These are phyloP conservation scores for Sisymbrium altissimum DNA, from an alignment of 345 rosid species.

Conservation along the genomic window DNA sequence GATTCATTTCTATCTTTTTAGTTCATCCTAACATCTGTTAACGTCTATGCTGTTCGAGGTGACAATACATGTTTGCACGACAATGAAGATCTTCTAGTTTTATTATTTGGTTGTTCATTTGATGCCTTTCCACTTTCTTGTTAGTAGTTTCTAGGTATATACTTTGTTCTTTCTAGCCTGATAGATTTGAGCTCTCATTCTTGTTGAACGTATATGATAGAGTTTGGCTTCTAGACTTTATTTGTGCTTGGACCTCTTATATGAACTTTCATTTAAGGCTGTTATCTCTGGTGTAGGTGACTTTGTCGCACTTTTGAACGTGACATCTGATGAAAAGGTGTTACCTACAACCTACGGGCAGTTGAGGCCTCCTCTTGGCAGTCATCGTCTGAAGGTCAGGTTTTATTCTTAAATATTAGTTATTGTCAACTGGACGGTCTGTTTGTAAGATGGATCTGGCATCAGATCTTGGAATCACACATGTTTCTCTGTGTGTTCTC, in stretches of 20 bases:
- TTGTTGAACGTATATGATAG: neutral
- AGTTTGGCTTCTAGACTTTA: slow-evolving; percentile 11
- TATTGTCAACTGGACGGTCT: neutral
- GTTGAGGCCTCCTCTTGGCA: slow-evolving; percentile 93
- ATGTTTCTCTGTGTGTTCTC: neutral
- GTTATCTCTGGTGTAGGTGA: slow-evolving; percentile 52
- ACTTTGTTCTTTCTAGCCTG: neutral
- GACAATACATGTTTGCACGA: neutral
- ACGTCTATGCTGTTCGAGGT: neutral
- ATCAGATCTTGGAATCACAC: neutral
- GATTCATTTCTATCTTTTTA: neutral
- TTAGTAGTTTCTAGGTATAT: slow-evolving; percentile 4
- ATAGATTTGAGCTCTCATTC: slow-evolving; percentile 9
- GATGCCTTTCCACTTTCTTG: slow-evolving; percentile 7
- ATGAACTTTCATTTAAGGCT: neutral
- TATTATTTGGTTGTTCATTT: neutral
- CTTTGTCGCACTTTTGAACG: slow-evolving; percentile 64
- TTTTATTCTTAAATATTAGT: slow-evolving; percentile 12
- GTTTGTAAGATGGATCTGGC: neutral
- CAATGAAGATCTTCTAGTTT: neutral
- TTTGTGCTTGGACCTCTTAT: neutral
- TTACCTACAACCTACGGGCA: slow-evolving; percentile 92
- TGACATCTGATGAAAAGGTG: slow-evolving; percentile 73
- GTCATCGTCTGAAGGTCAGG: slow-evolving; percentile 89
- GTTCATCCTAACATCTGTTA: slow-evolving; percentile 8